phyloP scores from a whole-genome alignment of 1,284 basidiomycete species.

The Rhodotorula mucilaginosa region DNA sequence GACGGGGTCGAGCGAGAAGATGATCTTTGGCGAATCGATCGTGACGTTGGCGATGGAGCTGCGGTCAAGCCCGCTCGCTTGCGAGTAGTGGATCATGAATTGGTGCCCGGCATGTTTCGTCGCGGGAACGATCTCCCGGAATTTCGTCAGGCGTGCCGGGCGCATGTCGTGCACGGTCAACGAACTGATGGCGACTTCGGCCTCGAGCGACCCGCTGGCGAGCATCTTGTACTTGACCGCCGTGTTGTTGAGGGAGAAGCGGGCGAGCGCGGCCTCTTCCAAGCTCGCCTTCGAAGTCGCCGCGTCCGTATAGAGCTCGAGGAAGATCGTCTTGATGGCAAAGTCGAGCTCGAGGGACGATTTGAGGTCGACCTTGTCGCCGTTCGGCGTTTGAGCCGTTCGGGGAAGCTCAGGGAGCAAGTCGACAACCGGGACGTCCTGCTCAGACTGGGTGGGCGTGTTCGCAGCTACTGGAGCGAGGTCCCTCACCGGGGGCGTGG shows the following conservation, averaged over 20 bases:
- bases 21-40: constrained; percentile 87
- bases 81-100: constrained; percentile 88
- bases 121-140: constrained; percentile 92
- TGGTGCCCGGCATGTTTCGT: constrained; percentile 79
- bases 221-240: constrained; percentile 78
- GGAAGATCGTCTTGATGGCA: constrained; percentile 68
- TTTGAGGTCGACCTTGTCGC: constrained; percentile 61
- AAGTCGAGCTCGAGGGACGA: constrained; percentile 75
- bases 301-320: constrained; percentile 82
- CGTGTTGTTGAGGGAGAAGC: constrained; percentile 78
- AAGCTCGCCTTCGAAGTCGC: constrained; percentile 64
- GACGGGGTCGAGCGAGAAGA: constrained; percentile 90
- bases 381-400: constrained; percentile 52
- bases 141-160: constrained; percentile 70
- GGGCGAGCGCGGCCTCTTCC: constrained; percentile 76
- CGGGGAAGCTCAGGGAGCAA: constrained; percentile 56
- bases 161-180: constrained; percentile 89
- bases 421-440: constrained; percentile 45
- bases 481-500: constrained; percentile 35
- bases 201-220: constrained; percentile 78
- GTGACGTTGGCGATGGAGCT: constrained; percentile 76
- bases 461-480: not conserved
- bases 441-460: constrained; percentile 5
- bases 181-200: constrained; percentile 81
- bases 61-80: constrained; percentile 58